A percentile compares a stretch with the other conserved stretches of the same genome.
Conservation (phyloP, 2,329 filamentous ascomycete species). For the Davidsoniella virescens region DNA sequence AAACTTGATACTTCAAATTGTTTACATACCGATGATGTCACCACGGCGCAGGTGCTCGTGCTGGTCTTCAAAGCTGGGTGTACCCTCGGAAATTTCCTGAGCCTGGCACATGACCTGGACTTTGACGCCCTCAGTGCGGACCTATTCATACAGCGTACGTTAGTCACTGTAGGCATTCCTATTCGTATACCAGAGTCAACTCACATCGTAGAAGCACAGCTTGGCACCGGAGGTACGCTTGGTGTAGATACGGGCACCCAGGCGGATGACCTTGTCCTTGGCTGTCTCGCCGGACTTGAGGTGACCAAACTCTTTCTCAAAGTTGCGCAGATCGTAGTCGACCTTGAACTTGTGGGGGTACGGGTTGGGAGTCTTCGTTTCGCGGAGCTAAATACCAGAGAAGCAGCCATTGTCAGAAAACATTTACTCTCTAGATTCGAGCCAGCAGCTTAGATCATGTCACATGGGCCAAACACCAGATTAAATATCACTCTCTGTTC, state of each 20-base stretch:
- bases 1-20: not conserved
- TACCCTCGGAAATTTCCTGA: conserved; percentile 53
- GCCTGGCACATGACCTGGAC: conserved; percentile 88
- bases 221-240: conserved; percentile 70
- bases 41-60: conserved; percentile 80
- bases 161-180: not conserved
- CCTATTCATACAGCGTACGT: not conserved
- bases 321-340: conserved; percentile 67
- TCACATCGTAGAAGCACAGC: conserved; percentile 72
- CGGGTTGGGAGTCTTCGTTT: conserved; percentile 59
- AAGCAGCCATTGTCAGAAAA: not conserved
- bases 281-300: conserved; percentile 79
- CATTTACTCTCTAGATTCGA: no score
- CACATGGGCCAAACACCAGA: no score
- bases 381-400: conserved; percentile 31
- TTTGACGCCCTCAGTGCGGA: conserved; percentile 47
- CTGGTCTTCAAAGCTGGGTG: conserved; percentile 62
- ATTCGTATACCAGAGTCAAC: not conserved
- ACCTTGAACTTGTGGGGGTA: conserved; percentile 90
- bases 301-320: conserved; percentile 58
- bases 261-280: conserved; percentile 56
- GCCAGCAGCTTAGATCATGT: no score
- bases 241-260: conserved; percentile 80
- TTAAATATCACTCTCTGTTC: not conserved
- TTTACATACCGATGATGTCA: conserved; percentile 59